Percentiles rank a stretch among this genome's conserved stretches.
Evolutionary conservation across 2,329 filamentous ascomycete species (phyloP).

Genomic region (Pezizomycotina sp.): DNA sequence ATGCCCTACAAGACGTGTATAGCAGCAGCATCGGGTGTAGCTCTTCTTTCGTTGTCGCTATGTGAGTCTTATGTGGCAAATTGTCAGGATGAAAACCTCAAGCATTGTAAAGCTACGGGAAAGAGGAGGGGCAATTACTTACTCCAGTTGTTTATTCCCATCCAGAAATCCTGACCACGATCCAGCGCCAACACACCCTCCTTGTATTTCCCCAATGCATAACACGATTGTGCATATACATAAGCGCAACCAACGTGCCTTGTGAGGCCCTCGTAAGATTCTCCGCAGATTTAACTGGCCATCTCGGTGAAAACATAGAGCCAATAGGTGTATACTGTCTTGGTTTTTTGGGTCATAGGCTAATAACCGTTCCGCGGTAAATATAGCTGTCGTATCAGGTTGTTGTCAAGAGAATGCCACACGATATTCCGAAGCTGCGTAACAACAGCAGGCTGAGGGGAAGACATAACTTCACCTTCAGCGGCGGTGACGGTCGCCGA

Average conservation of each 20-base stretch:
- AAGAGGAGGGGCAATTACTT: slow-evolving; percentile 31
- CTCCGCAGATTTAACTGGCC: slow-evolving; percentile 74
- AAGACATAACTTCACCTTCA: slow-evolving; percentile 9
- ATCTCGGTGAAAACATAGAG: slow-evolving; percentile 67
- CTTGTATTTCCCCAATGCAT: slow-evolving; percentile 55
- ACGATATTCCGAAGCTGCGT: slow-evolving; percentile 47
- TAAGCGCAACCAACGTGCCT: slow-evolving; percentile 80
- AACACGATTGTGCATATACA: slow-evolving; percentile 76
- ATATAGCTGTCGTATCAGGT: slow-evolving; percentile 79
- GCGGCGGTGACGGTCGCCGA: slow-evolving; percentile 2
- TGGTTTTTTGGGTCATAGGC: slow-evolving; percentile 67
- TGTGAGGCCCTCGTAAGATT: slow-evolving; percentile 58
- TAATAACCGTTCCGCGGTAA: slow-evolving; percentile 72
- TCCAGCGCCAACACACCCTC: slow-evolving; percentile 76
- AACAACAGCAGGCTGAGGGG: slow-evolving; percentile 11
- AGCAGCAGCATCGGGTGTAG: slow-evolving; percentile 66
- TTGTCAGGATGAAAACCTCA: slow-evolving; percentile 1
- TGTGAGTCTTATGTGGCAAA: slow-evolving; percentile 41
- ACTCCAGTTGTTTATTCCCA: slow-evolving; percentile 58
- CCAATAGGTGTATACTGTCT: slow-evolving; percentile 68
- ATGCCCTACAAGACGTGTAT: slow-evolving; percentile 74
- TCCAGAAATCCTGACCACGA: slow-evolving; percentile 61
- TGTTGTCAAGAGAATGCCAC: slow-evolving; percentile 72
- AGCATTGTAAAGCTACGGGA: background rate
- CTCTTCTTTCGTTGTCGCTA: slow-evolving; percentile 55